Percentiles rank a stretch among this genome's conserved stretches.
These are phyloP conservation scores for Eucalyptus leucophloia DNA, from an alignment of 345 rosid species.

Conservation along the genomic window DNA sequence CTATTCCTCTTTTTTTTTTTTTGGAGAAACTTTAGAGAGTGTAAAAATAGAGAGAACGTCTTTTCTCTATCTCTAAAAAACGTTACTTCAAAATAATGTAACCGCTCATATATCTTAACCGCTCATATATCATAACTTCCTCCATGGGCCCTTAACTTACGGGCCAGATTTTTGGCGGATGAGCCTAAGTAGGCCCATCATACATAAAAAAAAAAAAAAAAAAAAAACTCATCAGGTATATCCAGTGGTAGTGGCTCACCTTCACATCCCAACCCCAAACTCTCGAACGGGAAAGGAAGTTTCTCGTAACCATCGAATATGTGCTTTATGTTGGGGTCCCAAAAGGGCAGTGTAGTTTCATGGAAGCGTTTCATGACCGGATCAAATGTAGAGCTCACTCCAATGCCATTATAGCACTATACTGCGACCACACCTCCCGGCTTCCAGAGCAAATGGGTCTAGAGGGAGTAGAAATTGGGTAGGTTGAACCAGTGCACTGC, in stretches of 20 bases:
- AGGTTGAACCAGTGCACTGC: constrained; percentile 71
- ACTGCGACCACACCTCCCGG: constrained; percentile 56
- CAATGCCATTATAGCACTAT: constrained; percentile 8
- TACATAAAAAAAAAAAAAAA: no score
- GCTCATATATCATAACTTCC: no score
- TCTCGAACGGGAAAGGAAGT: constrained; percentile 52
- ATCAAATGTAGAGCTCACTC: constrained; percentile 24
- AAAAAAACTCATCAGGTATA: background rate
- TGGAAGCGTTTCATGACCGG: constrained; percentile 16
- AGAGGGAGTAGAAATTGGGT: constrained; percentile 36
- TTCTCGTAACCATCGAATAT: constrained; percentile 20
- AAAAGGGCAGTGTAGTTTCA: constrained; percentile 30
- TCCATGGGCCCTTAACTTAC: no score
- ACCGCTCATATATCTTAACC: no score
- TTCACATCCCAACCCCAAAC: constrained; percentile 42
- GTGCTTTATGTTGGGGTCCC: constrained; percentile 10
- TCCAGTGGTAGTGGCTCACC: constrained; percentile 39
- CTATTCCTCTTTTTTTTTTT: no score
- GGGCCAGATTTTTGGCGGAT: no score
- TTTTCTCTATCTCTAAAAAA: no score
- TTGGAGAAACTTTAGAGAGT: no score
- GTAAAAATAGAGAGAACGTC: no score
- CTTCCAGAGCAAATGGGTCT: constrained; percentile 31
- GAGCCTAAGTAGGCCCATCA: no score
- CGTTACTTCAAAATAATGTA: no score